Evolutionary conservation across 768 basidiomycete species (phyloP).

Genomic region (Boletus barrowsii): DNA sequence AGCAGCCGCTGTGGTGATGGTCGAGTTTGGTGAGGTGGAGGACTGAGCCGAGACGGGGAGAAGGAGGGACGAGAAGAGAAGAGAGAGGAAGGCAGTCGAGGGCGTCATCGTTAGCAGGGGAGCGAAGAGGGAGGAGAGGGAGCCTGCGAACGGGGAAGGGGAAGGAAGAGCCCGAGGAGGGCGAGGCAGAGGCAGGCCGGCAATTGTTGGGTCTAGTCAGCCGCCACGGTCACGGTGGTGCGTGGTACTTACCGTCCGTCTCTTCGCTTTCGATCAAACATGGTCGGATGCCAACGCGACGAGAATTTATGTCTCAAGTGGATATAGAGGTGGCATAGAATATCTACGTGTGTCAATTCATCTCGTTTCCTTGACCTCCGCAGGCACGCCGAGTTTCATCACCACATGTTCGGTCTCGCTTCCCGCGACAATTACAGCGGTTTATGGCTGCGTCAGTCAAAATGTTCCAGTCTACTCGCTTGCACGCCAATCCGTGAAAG

Average conservation of each 20-base stretch:
- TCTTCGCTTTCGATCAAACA: conserved; percentile 1
- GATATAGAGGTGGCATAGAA: conserved; percentile 3
- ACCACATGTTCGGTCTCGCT: not conserved
- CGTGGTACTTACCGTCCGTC: conserved; percentile 1
- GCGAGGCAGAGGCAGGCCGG: conserved; percentile 4
- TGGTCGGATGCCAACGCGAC: not conserved
- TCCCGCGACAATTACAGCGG: too few species aligned
- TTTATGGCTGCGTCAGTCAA: conserved; percentile 33
- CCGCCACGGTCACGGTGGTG: conserved; percentile 22
- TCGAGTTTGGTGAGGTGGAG: conserved; percentile 18
- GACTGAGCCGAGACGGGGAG: conserved; percentile 39
- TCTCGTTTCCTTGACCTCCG: conserved; percentile 13
- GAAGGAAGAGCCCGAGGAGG: conserved; percentile 2
- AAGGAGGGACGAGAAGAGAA: conserved; percentile 31
- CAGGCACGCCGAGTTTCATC: conserved; percentile 19
- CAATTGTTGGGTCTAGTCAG: conserved; percentile 24
- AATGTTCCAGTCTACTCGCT: conserved; percentile 49
- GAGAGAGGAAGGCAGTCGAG: conserved; percentile 9
- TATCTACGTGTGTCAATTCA: not conserved
- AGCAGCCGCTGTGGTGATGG: conserved; percentile 7
- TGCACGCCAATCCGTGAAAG: conserved; percentile 42
- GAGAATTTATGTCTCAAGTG: not conserved
- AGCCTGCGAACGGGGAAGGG: not conserved
- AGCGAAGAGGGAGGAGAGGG: not conserved
- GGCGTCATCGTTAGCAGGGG: conserved; percentile 13